phyloP scores from a whole-genome alignment of 2,329 filamentous ascomycete genomes.

The Curvularia verruculosa region DNA sequence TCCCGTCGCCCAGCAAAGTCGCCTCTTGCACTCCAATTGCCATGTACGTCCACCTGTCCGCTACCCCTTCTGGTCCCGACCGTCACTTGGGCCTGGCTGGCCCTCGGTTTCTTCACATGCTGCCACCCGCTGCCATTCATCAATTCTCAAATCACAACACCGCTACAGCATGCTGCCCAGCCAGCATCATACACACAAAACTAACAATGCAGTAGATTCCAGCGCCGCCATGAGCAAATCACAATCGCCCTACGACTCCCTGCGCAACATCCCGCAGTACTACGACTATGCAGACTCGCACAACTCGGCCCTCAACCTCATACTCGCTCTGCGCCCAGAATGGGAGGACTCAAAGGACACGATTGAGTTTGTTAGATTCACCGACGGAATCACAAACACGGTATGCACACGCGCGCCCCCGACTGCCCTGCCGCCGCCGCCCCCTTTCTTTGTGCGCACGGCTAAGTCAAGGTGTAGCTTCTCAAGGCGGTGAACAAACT shows the following conservation, averaged over 20 bases:
- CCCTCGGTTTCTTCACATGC: constrained; percentile 15
- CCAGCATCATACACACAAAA: neutral
- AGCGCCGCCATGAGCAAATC: constrained; percentile 33
- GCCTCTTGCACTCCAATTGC: neutral
- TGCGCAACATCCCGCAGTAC: constrained; percentile 70
- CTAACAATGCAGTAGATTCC: constrained; percentile 15
- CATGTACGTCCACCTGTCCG: neutral
- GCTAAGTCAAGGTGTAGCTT: constrained; percentile 50
- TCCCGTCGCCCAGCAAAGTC: neutral
- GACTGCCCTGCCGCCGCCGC: neutral
- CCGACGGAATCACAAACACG: constrained; percentile 98
- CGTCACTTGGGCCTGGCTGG: neutral
- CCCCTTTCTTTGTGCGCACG: constrained; percentile 2
- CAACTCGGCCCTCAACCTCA: constrained; percentile 77
- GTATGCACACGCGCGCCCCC: constrained; percentile 51
- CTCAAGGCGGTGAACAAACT: constrained; percentile 76
- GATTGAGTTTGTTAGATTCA: constrained; percentile 88
- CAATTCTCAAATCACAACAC: neutral
- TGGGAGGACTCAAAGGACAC: constrained; percentile 77
- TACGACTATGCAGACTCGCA: constrained; percentile 81
- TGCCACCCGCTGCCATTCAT: constrained; percentile 1
- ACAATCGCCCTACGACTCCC: constrained; percentile 40
- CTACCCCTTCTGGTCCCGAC: neutral
- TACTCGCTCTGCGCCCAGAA: constrained; percentile 79
- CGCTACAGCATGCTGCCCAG: neutral